phyloP scores from a whole-genome alignment of 202 grass and related monocot genomes.

The Carex sylvatica region DNA sequence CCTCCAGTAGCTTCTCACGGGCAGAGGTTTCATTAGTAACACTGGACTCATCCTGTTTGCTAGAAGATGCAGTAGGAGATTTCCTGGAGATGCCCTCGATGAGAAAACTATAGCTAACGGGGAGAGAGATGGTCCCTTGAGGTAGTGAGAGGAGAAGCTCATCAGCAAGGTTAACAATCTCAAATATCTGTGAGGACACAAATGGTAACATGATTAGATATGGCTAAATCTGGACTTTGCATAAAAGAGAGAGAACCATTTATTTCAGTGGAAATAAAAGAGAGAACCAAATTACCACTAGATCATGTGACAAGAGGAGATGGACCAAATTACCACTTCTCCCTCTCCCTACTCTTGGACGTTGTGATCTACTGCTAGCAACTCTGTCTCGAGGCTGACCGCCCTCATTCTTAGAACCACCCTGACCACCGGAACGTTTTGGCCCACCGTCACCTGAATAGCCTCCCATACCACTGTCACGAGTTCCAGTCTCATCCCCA shows the following conservation, averaged over 20 bases:
- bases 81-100: slow-evolving; percentile 55
- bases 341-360: too few relatives aligned
- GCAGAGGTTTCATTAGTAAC: slow-evolving; percentile 44
- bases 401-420: too few relatives aligned
- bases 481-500: too few relatives aligned
- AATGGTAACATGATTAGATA: slow-evolving; percentile 16
- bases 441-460: too few relatives aligned
- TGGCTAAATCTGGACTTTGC: background rate
- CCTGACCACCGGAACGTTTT: too few relatives aligned
- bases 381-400: too few relatives aligned
- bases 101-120: slow-evolving; percentile 40
- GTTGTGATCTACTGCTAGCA: too few relatives aligned
- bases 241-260: too few relatives aligned
- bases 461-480: too few relatives aligned
- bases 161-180: slow-evolving; percentile 85
- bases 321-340: too few relatives aligned
- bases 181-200: slow-evolving; percentile 56
- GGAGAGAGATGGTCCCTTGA: slow-evolving; percentile 64
- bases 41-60: slow-evolving; percentile 44
- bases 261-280: background rate
- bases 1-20: slow-evolving; percentile 62
- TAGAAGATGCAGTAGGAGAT: slow-evolving; percentile 30
- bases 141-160: slow-evolving; percentile 76
- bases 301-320: too few relatives aligned
- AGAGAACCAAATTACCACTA: too few relatives aligned